These are phyloP conservation scores for Linaria vulgaris DNA, from an alignment of 257 asterid genomes.

Conservation along the genomic window DNA sequence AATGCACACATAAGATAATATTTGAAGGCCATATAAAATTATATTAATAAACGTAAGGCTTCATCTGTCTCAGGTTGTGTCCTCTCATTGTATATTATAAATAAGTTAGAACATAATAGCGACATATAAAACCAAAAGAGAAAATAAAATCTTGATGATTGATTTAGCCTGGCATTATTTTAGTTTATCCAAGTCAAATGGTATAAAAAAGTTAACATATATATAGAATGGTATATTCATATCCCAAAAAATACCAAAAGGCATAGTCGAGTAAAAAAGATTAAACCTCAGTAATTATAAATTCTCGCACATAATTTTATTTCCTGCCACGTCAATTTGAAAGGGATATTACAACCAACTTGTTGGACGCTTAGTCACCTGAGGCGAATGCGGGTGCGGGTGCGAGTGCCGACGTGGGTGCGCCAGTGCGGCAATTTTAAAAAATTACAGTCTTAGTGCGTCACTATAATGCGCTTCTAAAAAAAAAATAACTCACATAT, in stretches of 20 bases:
- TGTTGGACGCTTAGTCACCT: conserved; percentile 9
- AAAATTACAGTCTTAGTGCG: too few relatives aligned
- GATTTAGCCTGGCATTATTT: conserved; percentile 2
- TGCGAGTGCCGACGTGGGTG: too few relatives aligned
- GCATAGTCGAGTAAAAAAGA: conserved; percentile 1
- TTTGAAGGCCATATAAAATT: neutral
- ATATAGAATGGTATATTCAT: neutral
- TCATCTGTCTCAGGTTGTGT: neutral
- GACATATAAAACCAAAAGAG: neutral
- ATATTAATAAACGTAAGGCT: too few relatives aligned
- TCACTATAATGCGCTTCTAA: too few relatives aligned
- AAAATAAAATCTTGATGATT: neutral
- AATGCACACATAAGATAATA: too few relatives aligned
- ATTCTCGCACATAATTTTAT: conserved; percentile 15
- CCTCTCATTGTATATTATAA: neutral
- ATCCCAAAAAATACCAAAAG: conserved; percentile 18
- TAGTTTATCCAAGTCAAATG: conserved; percentile 15
- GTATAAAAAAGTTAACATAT: neutral
- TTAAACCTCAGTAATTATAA: neutral
- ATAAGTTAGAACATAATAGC: neutral
- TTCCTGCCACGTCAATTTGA: conserved; percentile 11
- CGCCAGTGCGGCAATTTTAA: too few relatives aligned
- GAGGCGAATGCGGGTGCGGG: too few relatives aligned
- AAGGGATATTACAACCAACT: neutral
- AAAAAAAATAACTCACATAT: too few relatives aligned